Evolutionary conservation across 192 early-diverging fungal genomes (phyloP).

Genomic region (Podila minutissima): DNA sequence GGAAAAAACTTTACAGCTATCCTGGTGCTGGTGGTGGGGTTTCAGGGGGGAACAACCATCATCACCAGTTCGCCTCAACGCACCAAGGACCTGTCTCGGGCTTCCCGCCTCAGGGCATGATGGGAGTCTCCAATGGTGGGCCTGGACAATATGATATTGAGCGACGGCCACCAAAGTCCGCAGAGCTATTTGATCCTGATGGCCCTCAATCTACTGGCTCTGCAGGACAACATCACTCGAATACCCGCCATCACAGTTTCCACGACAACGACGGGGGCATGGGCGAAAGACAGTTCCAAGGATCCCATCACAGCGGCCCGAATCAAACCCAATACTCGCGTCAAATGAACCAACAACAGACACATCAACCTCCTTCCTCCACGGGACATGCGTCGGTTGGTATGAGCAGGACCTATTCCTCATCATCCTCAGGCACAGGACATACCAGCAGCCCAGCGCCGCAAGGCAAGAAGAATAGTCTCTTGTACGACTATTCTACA

Average conservation of each 20-base stretch:
- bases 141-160: slow-evolving; percentile 29
- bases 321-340: background rate
- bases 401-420: slow-evolving; percentile 45
- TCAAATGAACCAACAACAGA: slow-evolving; percentile 13
- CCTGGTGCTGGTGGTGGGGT: background rate
- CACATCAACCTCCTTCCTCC: background rate
- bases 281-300: no score
- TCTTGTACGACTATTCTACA: slow-evolving; percentile 38
- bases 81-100: background rate
- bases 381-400: slow-evolving; percentile 17
- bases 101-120: background rate
- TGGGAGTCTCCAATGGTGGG: slow-evolving; percentile 1
- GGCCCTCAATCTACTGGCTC: slow-evolving; percentile 13
- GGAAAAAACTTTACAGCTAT: background rate
- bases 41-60: background rate
- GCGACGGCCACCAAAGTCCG: slow-evolving; percentile 40
- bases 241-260: slow-evolving; percentile 4
- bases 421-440: slow-evolving; percentile 27
- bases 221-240: slow-evolving; percentile 2
- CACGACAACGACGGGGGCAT: background rate
- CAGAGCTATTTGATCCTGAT: slow-evolving; percentile 45
- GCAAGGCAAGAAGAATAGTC: slow-evolving; percentile 30
- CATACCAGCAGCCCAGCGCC: slow-evolving; percentile 15
- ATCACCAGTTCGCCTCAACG: background rate
- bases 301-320: no score